Conservation (phyloP, 129 eudicot species). For the Chrysanthemum makinoi region DNA sequence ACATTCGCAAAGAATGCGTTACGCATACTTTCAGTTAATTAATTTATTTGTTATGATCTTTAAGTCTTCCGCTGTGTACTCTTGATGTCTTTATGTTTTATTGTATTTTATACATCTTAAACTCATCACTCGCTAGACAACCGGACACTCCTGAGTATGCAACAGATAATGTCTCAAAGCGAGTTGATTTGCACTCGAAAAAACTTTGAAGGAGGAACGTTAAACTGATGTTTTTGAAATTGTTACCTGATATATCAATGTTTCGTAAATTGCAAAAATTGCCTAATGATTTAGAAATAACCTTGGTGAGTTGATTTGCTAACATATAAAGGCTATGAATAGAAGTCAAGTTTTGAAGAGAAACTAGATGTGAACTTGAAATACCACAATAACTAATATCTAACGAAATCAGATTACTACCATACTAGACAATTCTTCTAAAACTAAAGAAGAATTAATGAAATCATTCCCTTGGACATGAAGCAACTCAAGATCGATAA, state of each 20-base stretch:
- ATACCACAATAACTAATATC: background rate
- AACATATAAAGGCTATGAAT: background rate
- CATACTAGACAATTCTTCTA: background rate
- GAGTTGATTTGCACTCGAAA: background rate
- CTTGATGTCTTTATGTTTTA: no score
- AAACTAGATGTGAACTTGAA: background rate
- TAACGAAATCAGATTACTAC: constrained; percentile 1
- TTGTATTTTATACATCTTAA: no score
- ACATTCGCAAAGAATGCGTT: no score
- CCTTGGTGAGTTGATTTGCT: background rate
- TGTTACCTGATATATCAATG: background rate
- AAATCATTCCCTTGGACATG: background rate
- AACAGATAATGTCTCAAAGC: background rate
- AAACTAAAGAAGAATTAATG: background rate
- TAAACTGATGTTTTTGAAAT: background rate
- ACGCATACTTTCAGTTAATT: no score
- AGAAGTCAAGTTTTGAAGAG: background rate
- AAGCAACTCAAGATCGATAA: background rate
- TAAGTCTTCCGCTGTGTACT: no score
- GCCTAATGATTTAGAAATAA: background rate
- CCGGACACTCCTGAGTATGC: background rate
- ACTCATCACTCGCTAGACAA: background rate
- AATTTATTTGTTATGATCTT: no score
- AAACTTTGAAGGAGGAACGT: background rate
- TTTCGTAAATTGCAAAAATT: background rate